Percentiles rank a stretch among this genome's conserved stretches.
Evolutionary conservation across 768 basidiomycete genomes (phyloP).

Genomic region (Pluteus cervinus): DNA sequence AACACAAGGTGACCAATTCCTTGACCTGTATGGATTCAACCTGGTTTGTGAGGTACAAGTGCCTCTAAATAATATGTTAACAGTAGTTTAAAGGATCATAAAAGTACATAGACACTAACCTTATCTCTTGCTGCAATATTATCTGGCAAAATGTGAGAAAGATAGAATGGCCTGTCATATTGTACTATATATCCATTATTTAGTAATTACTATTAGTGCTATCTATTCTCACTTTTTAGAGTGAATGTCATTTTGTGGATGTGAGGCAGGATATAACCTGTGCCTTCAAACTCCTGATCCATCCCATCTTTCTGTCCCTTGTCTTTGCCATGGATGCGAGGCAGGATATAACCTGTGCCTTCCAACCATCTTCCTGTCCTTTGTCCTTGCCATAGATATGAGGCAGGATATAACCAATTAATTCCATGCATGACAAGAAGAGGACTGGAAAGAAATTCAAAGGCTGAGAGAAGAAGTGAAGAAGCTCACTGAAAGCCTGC

Average conservation of each 20-base stretch:
- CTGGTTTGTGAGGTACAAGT: slow-evolving; percentile 56
- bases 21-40: slow-evolving; percentile 22
- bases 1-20: slow-evolving; percentile 42
- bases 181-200: slow-evolving; percentile 35
- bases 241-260: slow-evolving; percentile 48
- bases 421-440: no score
- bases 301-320: slow-evolving; percentile 44
- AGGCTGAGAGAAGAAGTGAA: no score
- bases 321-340: slow-evolving; percentile 56
- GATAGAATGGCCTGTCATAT: slow-evolving; percentile 43
- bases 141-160: slow-evolving; percentile 33
- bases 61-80: slow-evolving; percentile 34
- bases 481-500: no score
- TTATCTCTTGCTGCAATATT: slow-evolving; percentile 48
- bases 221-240: slow-evolving; percentile 40
- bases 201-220: slow-evolving; percentile 55
- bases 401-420: slow-evolving; percentile 46
- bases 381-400: slow-evolving; percentile 55
- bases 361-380: slow-evolving; percentile 52
- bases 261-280: slow-evolving; percentile 45
- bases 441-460: no score
- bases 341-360: slow-evolving; percentile 16
- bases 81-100: neutral
- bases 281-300: slow-evolving; percentile 42
- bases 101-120: slow-evolving; percentile 24